Conservation (phyloP, 805 yeast species). For the Lipomyces spencermartinsiae region DNA sequence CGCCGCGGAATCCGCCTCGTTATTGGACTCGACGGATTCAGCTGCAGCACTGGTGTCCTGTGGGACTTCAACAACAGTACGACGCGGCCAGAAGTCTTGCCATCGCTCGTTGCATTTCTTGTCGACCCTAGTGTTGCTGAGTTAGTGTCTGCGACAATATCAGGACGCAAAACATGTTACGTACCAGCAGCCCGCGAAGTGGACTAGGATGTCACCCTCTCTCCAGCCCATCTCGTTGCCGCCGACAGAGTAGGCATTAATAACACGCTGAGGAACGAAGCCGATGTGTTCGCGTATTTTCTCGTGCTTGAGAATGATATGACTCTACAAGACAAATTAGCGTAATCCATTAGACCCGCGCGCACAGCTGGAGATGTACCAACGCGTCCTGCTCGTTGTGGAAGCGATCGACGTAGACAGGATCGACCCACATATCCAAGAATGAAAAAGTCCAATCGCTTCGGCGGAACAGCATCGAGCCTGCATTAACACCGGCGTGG, state of each 20-base stretch:
- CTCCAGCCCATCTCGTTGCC: slow-evolving; percentile 35
- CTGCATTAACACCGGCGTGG: slow-evolving; percentile 85
- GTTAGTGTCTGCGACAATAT: background rate
- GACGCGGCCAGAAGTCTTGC: slow-evolving; percentile 31
- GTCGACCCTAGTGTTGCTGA: slow-evolving; percentile 12
- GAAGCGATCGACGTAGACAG: slow-evolving; percentile 80
- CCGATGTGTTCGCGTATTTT: slow-evolving; percentile 36
- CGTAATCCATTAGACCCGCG: background rate
- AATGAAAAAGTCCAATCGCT: slow-evolving; percentile 74
- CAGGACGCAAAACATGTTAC: background rate
- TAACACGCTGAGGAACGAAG: slow-evolving; percentile 34
- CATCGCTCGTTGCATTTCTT: slow-evolving; percentile 28
- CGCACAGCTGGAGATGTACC: slow-evolving; percentile 39
- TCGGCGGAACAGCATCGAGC: slow-evolving; percentile 73
- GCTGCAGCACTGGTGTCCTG: background rate
- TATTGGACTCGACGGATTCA: background rate
- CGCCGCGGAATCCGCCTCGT: background rate
- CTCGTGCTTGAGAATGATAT: slow-evolving; percentile 47
- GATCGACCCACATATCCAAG: slow-evolving; percentile 89
- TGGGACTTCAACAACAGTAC: slow-evolving; percentile 10
- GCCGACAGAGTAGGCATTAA: slow-evolving; percentile 36
- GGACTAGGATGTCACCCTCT: slow-evolving; percentile 37
- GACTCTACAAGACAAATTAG: slow-evolving; percentile 50
- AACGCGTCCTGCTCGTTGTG: slow-evolving; percentile 74
- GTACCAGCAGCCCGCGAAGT: slow-evolving; percentile 40